Percentiles rank a stretch among this genome's conserved stretches.
Conservation (phyloP, 139 green algal species). For the Eudorina sp. region DNA sequence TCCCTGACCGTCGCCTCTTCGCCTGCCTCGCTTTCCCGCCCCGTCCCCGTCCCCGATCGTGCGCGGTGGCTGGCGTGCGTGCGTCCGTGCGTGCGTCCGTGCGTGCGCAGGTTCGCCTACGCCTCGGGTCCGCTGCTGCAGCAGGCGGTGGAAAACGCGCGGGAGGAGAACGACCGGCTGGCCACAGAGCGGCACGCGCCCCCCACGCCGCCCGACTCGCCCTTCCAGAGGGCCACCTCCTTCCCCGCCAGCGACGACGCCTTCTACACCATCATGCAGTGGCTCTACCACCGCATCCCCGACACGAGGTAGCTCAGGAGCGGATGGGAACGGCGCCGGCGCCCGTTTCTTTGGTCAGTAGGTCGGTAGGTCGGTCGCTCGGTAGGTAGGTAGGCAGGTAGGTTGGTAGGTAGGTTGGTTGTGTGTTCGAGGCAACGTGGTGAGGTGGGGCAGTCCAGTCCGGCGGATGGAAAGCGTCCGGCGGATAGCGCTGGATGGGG, state of each 20-base stretch:
- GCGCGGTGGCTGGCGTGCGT: neutral
- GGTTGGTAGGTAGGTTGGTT: no score
- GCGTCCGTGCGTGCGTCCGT: neutral
- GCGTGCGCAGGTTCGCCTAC: slow-evolving; percentile 30
- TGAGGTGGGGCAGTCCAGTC: no score
- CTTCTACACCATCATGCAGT: slow-evolving; percentile 70
- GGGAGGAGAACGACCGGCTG: neutral
- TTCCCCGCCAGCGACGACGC: slow-evolving; percentile 58
- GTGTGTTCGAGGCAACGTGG: no score
- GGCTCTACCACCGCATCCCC: slow-evolving; percentile 40
- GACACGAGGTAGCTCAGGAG: no score
- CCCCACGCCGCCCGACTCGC: neutral
- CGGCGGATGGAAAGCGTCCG: no score
- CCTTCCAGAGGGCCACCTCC: neutral
- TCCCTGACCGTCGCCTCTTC: neutral
- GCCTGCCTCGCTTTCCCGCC: neutral
- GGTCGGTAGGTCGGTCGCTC: no score
- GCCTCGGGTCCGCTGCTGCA: neutral
- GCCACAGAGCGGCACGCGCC: neutral
- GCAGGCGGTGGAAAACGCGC: neutral
- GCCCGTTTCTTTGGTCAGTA: no score
- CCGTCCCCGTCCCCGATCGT: neutral
- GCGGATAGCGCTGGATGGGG: no score
- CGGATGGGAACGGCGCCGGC: no score
- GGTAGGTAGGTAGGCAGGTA: no score